Evolutionary conservation across 2,329 filamentous ascomycete species (phyloP).

Genomic region (Mariannaea sp.): DNA sequence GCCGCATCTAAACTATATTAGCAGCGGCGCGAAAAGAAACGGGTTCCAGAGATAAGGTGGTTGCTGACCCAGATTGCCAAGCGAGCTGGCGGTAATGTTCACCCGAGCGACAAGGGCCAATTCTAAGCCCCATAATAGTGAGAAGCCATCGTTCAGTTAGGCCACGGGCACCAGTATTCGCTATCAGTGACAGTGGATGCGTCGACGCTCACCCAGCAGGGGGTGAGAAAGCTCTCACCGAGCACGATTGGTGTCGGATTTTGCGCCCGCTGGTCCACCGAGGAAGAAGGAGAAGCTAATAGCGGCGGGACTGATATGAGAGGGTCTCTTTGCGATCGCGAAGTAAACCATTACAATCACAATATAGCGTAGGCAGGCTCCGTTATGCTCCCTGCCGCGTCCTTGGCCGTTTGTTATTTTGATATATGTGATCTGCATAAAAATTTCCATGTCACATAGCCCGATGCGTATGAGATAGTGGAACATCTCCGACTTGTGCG

Average conservation of each 20-base stretch:
- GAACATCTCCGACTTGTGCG: too few relatives aligned
- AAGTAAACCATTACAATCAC: too few relatives aligned
- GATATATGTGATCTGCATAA: too few relatives aligned
- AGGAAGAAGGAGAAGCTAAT: slow-evolving; percentile 5
- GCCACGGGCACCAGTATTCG: slow-evolving; percentile 17
- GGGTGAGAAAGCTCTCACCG: slow-evolving; percentile 19
- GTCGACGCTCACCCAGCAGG: slow-evolving; percentile 26
- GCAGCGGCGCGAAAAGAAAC: background rate
- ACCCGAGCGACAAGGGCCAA: slow-evolving; percentile 13
- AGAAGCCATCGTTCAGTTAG: slow-evolving; percentile 22
- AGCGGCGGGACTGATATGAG: slow-evolving; percentile 10
- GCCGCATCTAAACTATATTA: slow-evolving; percentile 10
- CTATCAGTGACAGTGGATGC: slow-evolving; percentile 20
- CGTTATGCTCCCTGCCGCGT: slow-evolving; percentile 4
- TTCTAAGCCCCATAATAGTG: slow-evolving; percentile 11
- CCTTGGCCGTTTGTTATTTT: too few relatives aligned
- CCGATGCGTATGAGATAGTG: too few relatives aligned
- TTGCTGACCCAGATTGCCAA: slow-evolving; percentile 16
- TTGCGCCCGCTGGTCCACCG: slow-evolving; percentile 16
- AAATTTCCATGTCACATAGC: too few relatives aligned
- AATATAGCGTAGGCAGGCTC: too few relatives aligned
- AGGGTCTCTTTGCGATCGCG: slow-evolving; percentile 11
- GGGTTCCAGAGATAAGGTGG: slow-evolving; percentile 7
- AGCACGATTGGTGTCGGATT: slow-evolving; percentile 6
- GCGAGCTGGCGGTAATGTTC: slow-evolving; percentile 12